These are phyloP conservation scores for Heliamphora ciliata DNA, from an alignment of 179 eudicot species.

Conservation along the genomic window DNA sequence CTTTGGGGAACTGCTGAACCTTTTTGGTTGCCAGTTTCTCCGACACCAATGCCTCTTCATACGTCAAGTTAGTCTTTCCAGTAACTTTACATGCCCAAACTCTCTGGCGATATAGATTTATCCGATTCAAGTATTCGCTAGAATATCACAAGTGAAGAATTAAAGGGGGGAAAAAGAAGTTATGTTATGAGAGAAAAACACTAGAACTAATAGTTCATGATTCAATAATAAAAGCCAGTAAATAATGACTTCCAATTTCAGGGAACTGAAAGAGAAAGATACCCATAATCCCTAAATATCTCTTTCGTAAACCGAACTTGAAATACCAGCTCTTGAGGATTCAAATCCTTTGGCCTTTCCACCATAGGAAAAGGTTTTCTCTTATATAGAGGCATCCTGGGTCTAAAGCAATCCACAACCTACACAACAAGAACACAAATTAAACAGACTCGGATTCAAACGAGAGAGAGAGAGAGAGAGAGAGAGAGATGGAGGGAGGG, in stretches of 20 bases:
- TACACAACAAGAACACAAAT: conserved; percentile 3
- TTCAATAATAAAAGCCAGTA: not conserved
- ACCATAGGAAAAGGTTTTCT: conserved; percentile 60
- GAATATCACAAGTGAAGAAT: conserved; percentile 23
- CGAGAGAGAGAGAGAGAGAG: not conserved
- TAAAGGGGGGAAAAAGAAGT: not conserved
- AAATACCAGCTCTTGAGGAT: conserved; percentile 62
- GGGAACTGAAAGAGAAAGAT: conserved; percentile 18
- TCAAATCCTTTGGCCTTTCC: conserved; percentile 64
- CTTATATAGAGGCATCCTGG: conserved; percentile 67
- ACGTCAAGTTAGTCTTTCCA: conserved; percentile 73
- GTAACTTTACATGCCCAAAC: conserved; percentile 90
- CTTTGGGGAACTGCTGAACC: conserved; percentile 74
- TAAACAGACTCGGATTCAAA: not conserved
- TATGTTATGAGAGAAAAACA: not conserved
- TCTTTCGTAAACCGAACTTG: conserved; percentile 84
- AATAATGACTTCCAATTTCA: not conserved
- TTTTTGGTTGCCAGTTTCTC: conserved; percentile 69
- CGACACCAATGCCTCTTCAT: conserved; percentile 86
- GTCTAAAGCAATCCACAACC: not conserved
- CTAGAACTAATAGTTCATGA: conserved; percentile 1
- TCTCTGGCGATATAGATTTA: conserved; percentile 71
- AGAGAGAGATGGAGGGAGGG: not conserved
- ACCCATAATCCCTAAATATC: conserved; percentile 81
- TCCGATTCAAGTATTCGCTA: conserved; percentile 82